Base-by-base conservation (phyloP, 2,329 filamentous ascomycete genomes). In the Aspergillus oerlinghausenensis region DNA sequence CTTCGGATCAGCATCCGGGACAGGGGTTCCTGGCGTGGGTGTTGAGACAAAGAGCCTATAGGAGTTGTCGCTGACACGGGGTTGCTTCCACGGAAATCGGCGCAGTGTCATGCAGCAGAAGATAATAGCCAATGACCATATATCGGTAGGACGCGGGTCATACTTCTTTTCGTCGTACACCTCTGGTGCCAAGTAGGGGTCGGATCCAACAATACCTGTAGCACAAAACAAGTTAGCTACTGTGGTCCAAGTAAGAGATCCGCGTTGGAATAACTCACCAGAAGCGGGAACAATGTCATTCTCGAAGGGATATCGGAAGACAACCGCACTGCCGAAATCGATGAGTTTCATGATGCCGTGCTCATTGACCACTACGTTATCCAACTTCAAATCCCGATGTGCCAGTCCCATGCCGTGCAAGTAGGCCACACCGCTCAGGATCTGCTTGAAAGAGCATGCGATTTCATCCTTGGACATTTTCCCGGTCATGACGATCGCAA, bases 291-390 rank as follows among this genome's bases (percentile, higher is more conserved):
- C 90, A 56, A 92, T 85, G 52, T 90, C 90, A 63, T 87, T 92
- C 75, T 99, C 94, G 69, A 99, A 97, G 0, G 94, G 94, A 80
- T 99, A 99, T 67, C 90, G 87, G 78, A 96, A 99, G 43, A 99
- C 93, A 63, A 94, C 92, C 0, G 94, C 93, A 76, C 92, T 97
- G 26, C 94, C 94, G 75, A 99, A 99, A 73, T 99, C 94, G 68
- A 99, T 99, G 62, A 99, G 89, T 76, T 99, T 99, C 92, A 99
- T 96, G 66, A 99, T 97, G 2, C 94, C 94, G 68, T 89, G 85
- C 69, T 96, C 90, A 70, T 92, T 97, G 58, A 99, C 92, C 28
- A 99, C 94, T 21, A 99, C 94, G 65, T 99, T 99, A 77, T 99
- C 94, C 66, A 99, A 77, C 76, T 99, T 99, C 67, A 99, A 71